Evolutionary conservation across 352 stramenopile species (phyloP), one percentile per base, ranked within the genome.

Genomic region (Pythium aphanidermatum): DNA sequence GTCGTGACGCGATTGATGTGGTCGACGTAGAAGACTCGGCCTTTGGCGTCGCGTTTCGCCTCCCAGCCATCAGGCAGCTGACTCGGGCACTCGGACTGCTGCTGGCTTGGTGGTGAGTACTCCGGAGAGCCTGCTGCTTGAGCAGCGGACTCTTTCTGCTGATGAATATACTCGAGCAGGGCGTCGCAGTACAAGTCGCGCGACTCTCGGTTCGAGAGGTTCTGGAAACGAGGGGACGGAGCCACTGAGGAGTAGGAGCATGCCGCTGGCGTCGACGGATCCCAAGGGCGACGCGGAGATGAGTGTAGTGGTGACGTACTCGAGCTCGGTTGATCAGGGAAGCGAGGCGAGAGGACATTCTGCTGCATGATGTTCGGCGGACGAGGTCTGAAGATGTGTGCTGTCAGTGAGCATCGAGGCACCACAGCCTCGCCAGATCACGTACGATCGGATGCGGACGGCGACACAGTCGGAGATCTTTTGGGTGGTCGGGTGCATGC

Each of bases 91-190:
- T 21, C 23, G 28, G 34, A 12, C n/a, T 30, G 31, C 14, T 46
- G 19, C 0, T 60, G 40, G n/a, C n/a, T 8, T 59, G 46, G 3
- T 34, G 14, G 1, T 48, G 28, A 17, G 17, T 34, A n/a, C 6
- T 55, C 40, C 14, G 48, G 16, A 11, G 55, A 20, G 16, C 6
- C n/a, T n/a, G n/a, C n/a, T n/a, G n/a, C n/a, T n/a, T n/a, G n/a
- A n/a, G n/a, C n/a, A n/a, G n/a, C n/a, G n/a, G n/a, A n/a, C n/a
- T 85, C 60, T 51, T 76, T 74, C 43, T 87, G 75, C 45, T 90
- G 70, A 34, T 59, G 61, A 34, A 90, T 87, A 60, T 86, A 90
- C 37, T 66, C 66, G 26, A 90, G 51, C 24, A 90, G 46, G 8
- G 71, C 71, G 38, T 86, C 66, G 37, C 77, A 84, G 50, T 87